Percentiles rank a stretch among this genome's conserved stretches.
Evolutionary conservation across 345 rosid species (phyloP).

Genomic region (Laguncularia racemosa): DNA sequence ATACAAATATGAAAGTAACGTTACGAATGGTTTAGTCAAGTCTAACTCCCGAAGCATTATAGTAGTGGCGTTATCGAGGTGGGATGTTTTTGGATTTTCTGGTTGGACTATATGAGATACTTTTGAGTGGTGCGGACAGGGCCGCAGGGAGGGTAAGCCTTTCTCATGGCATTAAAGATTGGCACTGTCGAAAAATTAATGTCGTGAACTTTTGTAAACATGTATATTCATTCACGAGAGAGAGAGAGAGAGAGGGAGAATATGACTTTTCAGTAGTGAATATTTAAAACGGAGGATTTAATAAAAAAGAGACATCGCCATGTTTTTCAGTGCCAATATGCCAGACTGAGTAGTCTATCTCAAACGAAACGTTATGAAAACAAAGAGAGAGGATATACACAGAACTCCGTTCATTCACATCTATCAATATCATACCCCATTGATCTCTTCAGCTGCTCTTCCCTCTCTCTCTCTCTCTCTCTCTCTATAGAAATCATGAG

Average conservation of each 20-base stretch:
- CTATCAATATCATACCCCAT: conserved; percentile 2
- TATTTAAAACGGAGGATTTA: too few relatives aligned
- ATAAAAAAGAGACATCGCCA: too few relatives aligned
- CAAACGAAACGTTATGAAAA: background rate
- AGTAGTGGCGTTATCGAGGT: too few relatives aligned
- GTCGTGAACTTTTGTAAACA: conserved; percentile 8
- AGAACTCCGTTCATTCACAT: conserved; percentile 2
- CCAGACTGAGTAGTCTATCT: conserved; percentile 17
- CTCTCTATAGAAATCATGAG: too few relatives aligned
- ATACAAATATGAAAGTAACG: too few relatives aligned
- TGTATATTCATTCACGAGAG: background rate
- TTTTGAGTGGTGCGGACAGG: conserved; percentile 17
- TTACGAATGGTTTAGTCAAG: conserved; percentile 3
- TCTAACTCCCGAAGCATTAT: background rate
- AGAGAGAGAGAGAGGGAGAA: conserved; percentile 4
- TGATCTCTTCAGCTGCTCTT: too few relatives aligned
- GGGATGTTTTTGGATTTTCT: conserved; percentile 35
- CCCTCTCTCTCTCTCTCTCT: too few relatives aligned
- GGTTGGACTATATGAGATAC: conserved; percentile 36
- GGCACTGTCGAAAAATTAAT: conserved; percentile 24
- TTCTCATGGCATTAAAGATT: too few relatives aligned
- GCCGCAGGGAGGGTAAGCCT: background rate
- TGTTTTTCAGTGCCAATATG: background rate
- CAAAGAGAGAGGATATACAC: background rate
- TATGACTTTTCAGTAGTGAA: conserved; percentile 45